These are phyloP conservation scores for Galeopsis tetrahit DNA, from an alignment of 257 asterid genomes.

Conservation along the genomic window DNA sequence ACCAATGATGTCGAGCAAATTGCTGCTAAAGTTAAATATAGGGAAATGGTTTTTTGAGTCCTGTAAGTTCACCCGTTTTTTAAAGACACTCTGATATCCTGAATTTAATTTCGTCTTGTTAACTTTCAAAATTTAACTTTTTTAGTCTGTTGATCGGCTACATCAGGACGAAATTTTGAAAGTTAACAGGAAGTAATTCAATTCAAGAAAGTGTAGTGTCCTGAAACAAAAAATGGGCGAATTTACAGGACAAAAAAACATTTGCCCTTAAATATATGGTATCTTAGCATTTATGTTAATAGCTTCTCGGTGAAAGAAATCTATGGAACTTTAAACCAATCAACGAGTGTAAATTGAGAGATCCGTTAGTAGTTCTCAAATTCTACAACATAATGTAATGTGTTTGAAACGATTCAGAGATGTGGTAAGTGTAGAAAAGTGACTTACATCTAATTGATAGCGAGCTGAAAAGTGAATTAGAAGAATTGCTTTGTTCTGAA, in stretches of 20 bases:
- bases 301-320: neutral
- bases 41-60: neutral
- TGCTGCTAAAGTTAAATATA: neutral
- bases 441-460: slow-evolving; percentile 78
- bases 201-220: too few species aligned
- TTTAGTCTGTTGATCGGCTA: too few species aligned
- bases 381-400: neutral
- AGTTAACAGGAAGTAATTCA: too few species aligned
- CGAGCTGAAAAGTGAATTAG: slow-evolving; percentile 98
- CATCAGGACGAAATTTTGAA: too few species aligned
- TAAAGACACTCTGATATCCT: too few species aligned
- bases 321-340: slow-evolving; percentile 17
- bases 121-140: too few species aligned
- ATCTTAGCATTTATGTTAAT: slow-evolving; percentile 2
- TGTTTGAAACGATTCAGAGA: neutral
- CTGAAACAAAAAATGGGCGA: too few species aligned
- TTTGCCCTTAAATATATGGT: neutral
- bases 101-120: too few species aligned
- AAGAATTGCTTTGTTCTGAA: slow-evolving; percentile 90
- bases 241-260: too few species aligned
- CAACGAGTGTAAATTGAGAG: neutral
- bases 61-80: too few species aligned
- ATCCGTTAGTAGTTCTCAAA: neutral
- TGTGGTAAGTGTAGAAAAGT: slow-evolving; percentile 10
- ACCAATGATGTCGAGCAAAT: neutral